Evolutionary conservation across 257 asterid genomes (phyloP), one percentile per base, ranked within the genome.

Genomic region (Striga asiatica): DNA sequence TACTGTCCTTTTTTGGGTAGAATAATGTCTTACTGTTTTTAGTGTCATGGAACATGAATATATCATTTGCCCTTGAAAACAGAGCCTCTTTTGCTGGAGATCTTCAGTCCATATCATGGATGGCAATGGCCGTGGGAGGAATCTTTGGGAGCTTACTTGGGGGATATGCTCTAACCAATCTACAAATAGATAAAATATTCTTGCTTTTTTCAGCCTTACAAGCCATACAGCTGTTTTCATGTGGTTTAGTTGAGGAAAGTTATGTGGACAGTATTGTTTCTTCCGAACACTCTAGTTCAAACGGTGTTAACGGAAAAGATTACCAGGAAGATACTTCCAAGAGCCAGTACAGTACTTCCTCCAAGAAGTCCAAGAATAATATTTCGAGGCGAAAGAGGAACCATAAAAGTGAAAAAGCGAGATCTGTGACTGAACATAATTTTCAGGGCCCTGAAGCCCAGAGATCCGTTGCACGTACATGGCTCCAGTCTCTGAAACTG

Each of bases 121-220:
- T 89, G 88, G 71, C 96, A 59, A 86, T 89, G 98, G 98, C 98
- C 71, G 57, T 81, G 14, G 98, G 98, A 76, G 98, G 98, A 70
- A 83, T 89, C 58, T 80, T 76, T 64, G 98, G 98, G 64, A 89
- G 93, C 75, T 74, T 89, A 70, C 63, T 86, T 3, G 98, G 98
- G 69, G 98, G 98, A 60, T 81, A 73, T 74, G 86, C 98, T 47
- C 71, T 89, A 42, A 41, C 45, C 61, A 72, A 79, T 66, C 34
- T 80, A 54, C 73, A 23, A 66, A 81, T 80, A 54, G 84, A 86
- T 61, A 64, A 54, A 69, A 81, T 86, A 55, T 86, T 86, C 73
- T 67, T 83, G 21, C 78, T 86, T 23, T 89, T 89, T 67, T 79
- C 94, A 17, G 67, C 73, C 14, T 80, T 89, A 54, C 98, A 85